Conservation (phyloP, 805 yeast genomes). For the Candida sonorensis region DNA sequence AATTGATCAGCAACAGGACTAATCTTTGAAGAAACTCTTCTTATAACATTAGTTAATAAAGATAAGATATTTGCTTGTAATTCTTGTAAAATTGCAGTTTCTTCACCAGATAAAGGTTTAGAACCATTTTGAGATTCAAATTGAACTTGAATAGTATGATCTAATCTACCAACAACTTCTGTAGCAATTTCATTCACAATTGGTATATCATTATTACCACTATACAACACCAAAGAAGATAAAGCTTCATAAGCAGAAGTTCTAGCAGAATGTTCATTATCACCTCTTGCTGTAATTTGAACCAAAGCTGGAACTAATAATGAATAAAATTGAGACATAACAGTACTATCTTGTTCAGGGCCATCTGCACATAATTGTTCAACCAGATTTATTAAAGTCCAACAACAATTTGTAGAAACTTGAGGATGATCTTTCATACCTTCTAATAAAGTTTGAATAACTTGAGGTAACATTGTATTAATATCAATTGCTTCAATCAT, state of each 20-base stretch:
- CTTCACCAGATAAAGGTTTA: constrained; percentile 45
- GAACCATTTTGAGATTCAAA: constrained; percentile 29
- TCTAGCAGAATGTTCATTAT: constrained; percentile 81
- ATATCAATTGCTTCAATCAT: constrained; percentile 71
- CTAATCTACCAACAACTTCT: constrained; percentile 67
- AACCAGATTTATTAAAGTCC: constrained; percentile 89
- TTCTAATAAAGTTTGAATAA: constrained; percentile 62
- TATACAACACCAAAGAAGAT: constrained; percentile 69
- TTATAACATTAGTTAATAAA: constrained; percentile 72
- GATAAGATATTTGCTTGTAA: constrained; percentile 77
- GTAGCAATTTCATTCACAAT: constrained; percentile 67
- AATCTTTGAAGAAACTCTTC: constrained; percentile 70
- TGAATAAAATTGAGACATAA: constrained; percentile 69
- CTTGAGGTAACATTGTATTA: constrained; percentile 56
- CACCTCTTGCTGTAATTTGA: constrained; percentile 60
- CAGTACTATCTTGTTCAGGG: constrained; percentile 42
- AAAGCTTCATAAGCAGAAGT: constrained; percentile 97
- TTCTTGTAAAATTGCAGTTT: constrained; percentile 74
- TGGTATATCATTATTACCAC: constrained; percentile 64
- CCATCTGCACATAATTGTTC: constrained; percentile 70
- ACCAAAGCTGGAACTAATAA: constrained; percentile 64
- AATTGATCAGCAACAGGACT: constrained; percentile 67
- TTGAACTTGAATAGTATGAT: constrained; percentile 58
- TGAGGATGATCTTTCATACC: constrained; percentile 92
- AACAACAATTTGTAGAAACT: constrained; percentile 94